Evolutionary conservation across 2,329 filamentous ascomycete species (phyloP), one percentile per base, ranked within the genome.

Genomic region (Thermomyces lanuginosus): DNA sequence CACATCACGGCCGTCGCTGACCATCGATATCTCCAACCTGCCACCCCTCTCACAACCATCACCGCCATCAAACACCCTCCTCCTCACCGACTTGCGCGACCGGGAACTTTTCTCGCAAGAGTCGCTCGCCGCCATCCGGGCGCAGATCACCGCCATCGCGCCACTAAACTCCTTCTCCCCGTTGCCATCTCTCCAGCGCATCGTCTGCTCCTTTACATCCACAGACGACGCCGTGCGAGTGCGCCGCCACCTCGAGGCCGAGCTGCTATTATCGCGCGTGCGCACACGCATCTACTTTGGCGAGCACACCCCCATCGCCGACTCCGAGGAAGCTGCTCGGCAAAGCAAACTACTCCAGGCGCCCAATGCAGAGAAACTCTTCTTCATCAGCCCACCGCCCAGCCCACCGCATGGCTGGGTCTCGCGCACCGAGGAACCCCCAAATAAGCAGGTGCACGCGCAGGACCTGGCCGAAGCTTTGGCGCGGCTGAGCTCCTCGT

Each of bases 381-480:
- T 75, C 59, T 75, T 76, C 49, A 75, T 76, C 49, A 64, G 58
- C 22, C 71, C 71, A 27, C 71, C 71, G 8, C 71, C 71, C 0
- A 64, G 58, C 32, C 71, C 71, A 23, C 71, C 71, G 2, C 65
- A 71, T 45, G 71, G 71, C 24, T 76, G 71, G 71, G 65, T 69
- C 45, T 60, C 69, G 54, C 60, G 62, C 33, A 60, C 65, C 30
- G 71, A 76, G 43, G 70, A 69, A 14, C 65, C 70, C 7, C 71
- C 71, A 4, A 76, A 76, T 48, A 73, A 69, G 48, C 63, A 72
- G 31, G 69, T 72, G 6, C 69, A 74, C 40, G 68, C 71, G 0
- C 62, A 64, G 29, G 71, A 76, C 42, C 53, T 76, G 21, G 67
- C 66, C 0, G 45, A 51, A 2, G 71, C 71, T 9, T 46, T 76